Evolutionary conservation across 2,329 filamentous ascomycete genomes (phyloP), one percentile per base, ranked within the genome.

Genomic region (Fusarium tuaranense): DNA sequence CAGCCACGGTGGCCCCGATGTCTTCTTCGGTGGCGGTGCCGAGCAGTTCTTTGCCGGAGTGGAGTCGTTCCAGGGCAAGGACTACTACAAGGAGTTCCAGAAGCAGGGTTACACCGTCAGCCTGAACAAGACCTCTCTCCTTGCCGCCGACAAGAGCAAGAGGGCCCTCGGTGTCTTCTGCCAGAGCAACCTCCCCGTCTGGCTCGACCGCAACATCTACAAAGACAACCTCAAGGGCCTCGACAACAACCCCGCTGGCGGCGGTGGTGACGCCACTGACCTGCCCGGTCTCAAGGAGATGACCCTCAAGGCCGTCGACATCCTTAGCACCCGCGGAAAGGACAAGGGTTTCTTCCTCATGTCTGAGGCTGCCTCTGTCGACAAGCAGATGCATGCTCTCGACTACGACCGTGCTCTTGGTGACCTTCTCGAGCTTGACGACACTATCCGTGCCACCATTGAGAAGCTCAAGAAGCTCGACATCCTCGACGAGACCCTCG

Each of bases 321-420:
- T 96, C 63, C 89, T 97, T n/a, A 85, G 92, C 81, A 87, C 87
- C 44, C 88, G 90, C 68, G 90, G 91, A 32, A 88, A 88, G 38
- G 88, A 92, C 68, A 88, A 93, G 69, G 94, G 94, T 7, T 97
- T 93, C 89, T 95, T 97, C 87, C 88, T 97, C 79, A 97, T 97
- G 94, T 91, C 92, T 14, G 94, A 97, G 83, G 94, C 92, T 30
- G 94, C 94, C 18, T 94, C 91, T 2, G 93, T 97, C 76, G 94
- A 97, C 85, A 97, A 97, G 88, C 92, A 94, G 88, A 97, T 97
- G 94, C 94, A 97, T 84, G 82, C 86, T 3, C 89, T 97, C 22
- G 94, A 97, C 85, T 97, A 97, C 81, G 93, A 97, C 84, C 93
- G 94, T 64, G 93, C 94, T 1, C 90, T 97, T 0, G 94, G 93